Base-by-base conservation (phyloP, 345 rosid species). In the Psidium friedrichsthalianum region DNA sequence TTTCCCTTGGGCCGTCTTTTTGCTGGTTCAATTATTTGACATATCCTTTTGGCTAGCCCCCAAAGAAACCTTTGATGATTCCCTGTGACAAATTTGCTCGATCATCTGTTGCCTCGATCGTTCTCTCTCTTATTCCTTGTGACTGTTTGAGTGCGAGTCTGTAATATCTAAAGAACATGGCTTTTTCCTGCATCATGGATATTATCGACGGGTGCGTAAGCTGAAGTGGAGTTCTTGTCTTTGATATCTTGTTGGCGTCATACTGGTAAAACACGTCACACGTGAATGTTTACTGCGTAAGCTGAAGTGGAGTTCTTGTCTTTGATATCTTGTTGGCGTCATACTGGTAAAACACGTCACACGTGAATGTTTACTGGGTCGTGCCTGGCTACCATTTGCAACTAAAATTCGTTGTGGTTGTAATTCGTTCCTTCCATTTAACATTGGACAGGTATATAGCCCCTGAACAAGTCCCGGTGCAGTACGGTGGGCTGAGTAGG, bases 401-500 rank as follows among this genome's bases (percentile, higher is more conserved):
- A 85, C 27, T 54, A 16, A 56, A 15, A 51, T 55, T 40, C 10
- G n/a, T 25, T 3, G 69, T 1, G 15, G 15, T 16, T 40, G 10
- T 61, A 36, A 27, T 56, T 52, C 13, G 22, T 83, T 81, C 18
- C 53, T 59, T 20, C 32, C 10, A 32, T 47, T 81, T 56, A 52
- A 22, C 47, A 24, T 80, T 13, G 27, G 56, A 52, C 87, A 92
- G 94, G 83, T 92, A 92, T 85, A 85, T 92, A 51, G 85, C 91
- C n/a, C 90, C 91, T 16, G 93, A 89, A 74, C 88, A 89, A 83
- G 90, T 92, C n/a, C 93, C 93, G 4, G 89, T 91, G 22, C 89
- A 88, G 47, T 90, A 89, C 13, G 94, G 94, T n/a, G 94, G 94
- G 42, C 86, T 91, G 52, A 90, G 90, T 86, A 88, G 85, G 91